Conservation (phyloP, 495 filamentous ascomycete species). For the Aspergillus haitiensis region DNA sequence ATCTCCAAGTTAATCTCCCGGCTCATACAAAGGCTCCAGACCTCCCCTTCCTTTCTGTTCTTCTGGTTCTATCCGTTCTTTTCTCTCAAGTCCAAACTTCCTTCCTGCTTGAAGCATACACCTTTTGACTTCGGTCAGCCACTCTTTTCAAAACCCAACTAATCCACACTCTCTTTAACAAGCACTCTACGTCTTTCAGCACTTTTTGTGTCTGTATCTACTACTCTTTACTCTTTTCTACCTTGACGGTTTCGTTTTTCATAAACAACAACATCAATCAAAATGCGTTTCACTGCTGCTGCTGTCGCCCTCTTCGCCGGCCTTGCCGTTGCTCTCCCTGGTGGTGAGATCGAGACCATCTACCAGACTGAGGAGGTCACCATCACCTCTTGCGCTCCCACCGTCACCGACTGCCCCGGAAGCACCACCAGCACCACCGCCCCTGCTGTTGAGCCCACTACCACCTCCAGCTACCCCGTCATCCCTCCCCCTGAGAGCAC, state of each 20-base stretch:
- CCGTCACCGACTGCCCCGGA: constrained; percentile 60
- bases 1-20: constrained; percentile 48
- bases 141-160: constrained; percentile 47
- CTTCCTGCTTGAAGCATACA: constrained; percentile 37
- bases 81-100: constrained; percentile 43
- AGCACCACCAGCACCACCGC: constrained; percentile 22
- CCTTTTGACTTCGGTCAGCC: constrained; percentile 57
- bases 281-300: constrained; percentile 56
- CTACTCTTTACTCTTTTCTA: constrained; percentile 21
- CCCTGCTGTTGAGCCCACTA: constrained; percentile 21
- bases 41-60: constrained; percentile 28
- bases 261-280: constrained; percentile 39
- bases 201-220: constrained; percentile 4
- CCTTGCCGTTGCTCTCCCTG: constrained; percentile 43
- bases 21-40: constrained; percentile 45
- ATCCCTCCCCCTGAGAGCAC: constrained; percentile 18
- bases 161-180: constrained; percentile 19
- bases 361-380: constrained; percentile 56
- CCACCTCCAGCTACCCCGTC: constrained; percentile 17
- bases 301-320: constrained; percentile 53
- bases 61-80: constrained; percentile 32
- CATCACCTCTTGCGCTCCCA: constrained; percentile 60
- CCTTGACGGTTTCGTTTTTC: constrained; percentile 37
- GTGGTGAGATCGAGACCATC: constrained; percentile 45
- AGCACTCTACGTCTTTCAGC: background rate